These are phyloP conservation scores for Aulographum hederae DNA, from an alignment of 2,329 filamentous ascomycete genomes.

Conservation along the genomic window DNA sequence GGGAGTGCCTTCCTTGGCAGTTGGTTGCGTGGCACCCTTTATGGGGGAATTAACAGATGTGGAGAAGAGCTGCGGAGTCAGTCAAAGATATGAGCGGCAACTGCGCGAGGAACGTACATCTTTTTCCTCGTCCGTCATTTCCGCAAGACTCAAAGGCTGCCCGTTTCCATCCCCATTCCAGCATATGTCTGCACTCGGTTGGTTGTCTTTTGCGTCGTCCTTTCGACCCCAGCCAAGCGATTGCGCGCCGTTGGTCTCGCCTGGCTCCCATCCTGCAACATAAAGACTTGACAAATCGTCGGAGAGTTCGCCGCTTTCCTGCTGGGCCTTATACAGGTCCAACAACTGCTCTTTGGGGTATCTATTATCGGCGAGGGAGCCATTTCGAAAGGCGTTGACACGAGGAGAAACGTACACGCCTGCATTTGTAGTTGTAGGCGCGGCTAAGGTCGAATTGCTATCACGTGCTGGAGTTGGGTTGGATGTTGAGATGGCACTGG, in stretches of 20 bases:
- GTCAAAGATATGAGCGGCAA: not conserved
- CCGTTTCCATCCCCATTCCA: slow-evolving; percentile 62
- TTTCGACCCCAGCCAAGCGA: slow-evolving; percentile 55
- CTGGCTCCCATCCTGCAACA: slow-evolving; percentile 62
- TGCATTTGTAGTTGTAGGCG: no score
- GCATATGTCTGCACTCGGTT: slow-evolving; percentile 74
- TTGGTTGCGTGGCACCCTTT: slow-evolving; percentile 58
- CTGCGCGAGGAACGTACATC: no score
- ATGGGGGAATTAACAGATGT: slow-evolving; percentile 85
- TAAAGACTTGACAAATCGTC: slow-evolving; percentile 50
- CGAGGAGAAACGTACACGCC: slow-evolving; percentile 44
- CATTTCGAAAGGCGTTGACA: slow-evolving; percentile 39
- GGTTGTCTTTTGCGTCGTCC: slow-evolving; percentile 50
- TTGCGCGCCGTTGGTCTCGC: slow-evolving; percentile 43
- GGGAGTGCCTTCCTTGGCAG: slow-evolving; percentile 41
- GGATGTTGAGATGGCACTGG: slow-evolving; percentile 34
- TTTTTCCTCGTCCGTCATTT: slow-evolving; percentile 51
- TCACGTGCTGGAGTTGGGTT: slow-evolving; percentile 13
- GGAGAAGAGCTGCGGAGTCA: slow-evolving; percentile 36
- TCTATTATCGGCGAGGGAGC: slow-evolving; percentile 35
- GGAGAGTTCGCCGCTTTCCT: slow-evolving; percentile 32
- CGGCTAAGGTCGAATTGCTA: slow-evolving; percentile 15
- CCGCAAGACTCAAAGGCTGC: slow-evolving; percentile 52
- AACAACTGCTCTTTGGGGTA: slow-evolving; percentile 70
- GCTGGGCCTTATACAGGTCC: slow-evolving; percentile 46